Evolutionary conservation across 192 early-diverging fungal genomes (phyloP), one percentile per base, ranked within the genome.

Genomic region (Entomortierella lignicola): DNA sequence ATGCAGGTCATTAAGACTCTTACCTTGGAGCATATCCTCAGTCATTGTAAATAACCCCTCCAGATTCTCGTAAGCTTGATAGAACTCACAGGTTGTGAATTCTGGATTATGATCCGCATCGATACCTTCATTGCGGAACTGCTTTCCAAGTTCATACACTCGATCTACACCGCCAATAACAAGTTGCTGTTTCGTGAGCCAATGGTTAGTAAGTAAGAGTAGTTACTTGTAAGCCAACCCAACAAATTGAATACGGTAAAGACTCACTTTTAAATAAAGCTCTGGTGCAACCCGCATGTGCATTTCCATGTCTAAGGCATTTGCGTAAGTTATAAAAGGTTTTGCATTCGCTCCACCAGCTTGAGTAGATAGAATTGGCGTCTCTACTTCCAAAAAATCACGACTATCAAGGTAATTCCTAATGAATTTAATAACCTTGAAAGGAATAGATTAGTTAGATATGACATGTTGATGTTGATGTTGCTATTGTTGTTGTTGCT

Each of bases 41-140:
- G 95, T 94, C 58, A 88, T 85, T 7, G 71, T 62, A 69, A 94
- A 91, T 56, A 94, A 66, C 27, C 81, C 82, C 1, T 93, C 91
- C 2, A 95, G 77, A 41, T 90, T 86, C 20, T 90, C 84, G 61
- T 92, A 95, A 0, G 94, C 92, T 80, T 92, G 85, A 77, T 97
- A 97, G 66, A 95, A 92, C 71, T 97, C 95, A 63, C 93, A 94
- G 6, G 94, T 95, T 29, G 94, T 94, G 64, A 97, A 97, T 74
- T 95, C 95, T 25, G 95, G 95, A 66, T 94, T 95, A 70, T 97
- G 95, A 56, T 92, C 89, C 21, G 89, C 89, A 79, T 97, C 95
- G 39, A 97, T 89, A 20, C 93, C 94, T 83, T 97, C 95, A 66
- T 97, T 97, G 23, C 95, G 87, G 72, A 97, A 97, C 73, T 95